Percentiles rank a stretch among this genome's conserved stretches.
Conservation (phyloP, 2,329 filamentous ascomycete genomes). For the Colletotrichum abscissum region DNA sequence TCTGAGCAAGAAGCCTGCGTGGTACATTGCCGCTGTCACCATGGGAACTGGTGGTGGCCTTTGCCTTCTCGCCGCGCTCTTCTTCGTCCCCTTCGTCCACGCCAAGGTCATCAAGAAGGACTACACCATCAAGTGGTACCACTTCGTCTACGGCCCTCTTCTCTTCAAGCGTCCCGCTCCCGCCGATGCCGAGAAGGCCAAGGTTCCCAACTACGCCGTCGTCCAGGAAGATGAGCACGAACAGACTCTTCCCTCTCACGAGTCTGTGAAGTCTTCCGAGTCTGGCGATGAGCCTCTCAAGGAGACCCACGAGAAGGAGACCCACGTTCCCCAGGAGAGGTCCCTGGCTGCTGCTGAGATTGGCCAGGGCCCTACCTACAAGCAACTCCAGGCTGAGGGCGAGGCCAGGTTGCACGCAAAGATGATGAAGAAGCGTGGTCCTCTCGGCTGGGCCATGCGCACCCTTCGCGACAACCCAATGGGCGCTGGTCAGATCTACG, state of each 20-base stretch:
- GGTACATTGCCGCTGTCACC: slow-evolving; percentile 75
- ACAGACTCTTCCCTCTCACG: slow-evolving; percentile 42
- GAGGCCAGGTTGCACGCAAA: slow-evolving; percentile 70
- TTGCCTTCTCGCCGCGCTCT: slow-evolving; percentile 68
- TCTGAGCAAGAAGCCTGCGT: slow-evolving; percentile 72
- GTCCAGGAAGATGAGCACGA: slow-evolving; percentile 71
- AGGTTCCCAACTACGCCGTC: slow-evolving; percentile 81
- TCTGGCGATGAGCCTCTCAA: slow-evolving; percentile 57
- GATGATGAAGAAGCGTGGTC: slow-evolving; percentile 71
- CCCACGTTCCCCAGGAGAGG: slow-evolving; percentile 46
- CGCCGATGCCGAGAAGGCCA: slow-evolving; percentile 65
- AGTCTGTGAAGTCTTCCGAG: slow-evolving; percentile 39
- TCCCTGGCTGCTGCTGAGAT: slow-evolving; percentile 54
- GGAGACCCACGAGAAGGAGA: slow-evolving; percentile 44
- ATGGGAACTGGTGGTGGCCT: slow-evolving; percentile 73
- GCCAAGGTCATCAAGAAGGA: slow-evolving; percentile 77
- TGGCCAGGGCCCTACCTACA: slow-evolving; percentile 64
- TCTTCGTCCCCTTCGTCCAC: slow-evolving; percentile 80
- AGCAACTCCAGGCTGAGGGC: slow-evolving; percentile 68
- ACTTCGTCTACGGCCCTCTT: slow-evolving; percentile 71
- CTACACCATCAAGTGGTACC: slow-evolving; percentile 71
- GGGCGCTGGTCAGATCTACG: slow-evolving; percentile 79
- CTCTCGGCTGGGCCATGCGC: slow-evolving; percentile 87
- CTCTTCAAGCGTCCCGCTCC: slow-evolving; percentile 70
- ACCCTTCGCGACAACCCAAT: slow-evolving; percentile 79